phyloP scores from a whole-genome alignment of 768 basidiomycete genomes.

The Suillus decipiens region DNA sequence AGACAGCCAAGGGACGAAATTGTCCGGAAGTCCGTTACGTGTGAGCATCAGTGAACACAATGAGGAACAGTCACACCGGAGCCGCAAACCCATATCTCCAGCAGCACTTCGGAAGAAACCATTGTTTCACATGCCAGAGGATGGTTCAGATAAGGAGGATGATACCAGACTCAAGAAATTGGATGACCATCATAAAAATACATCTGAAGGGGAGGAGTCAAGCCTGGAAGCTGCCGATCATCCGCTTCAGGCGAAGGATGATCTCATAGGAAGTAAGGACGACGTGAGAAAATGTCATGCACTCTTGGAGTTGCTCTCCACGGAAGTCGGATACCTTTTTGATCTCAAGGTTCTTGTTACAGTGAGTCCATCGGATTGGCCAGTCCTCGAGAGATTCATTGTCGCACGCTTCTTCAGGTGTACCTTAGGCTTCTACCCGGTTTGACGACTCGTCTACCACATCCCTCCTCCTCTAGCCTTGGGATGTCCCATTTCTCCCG shows the following conservation, averaged over 20 bases:
- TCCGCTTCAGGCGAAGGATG: background rate
- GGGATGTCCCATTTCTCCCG: slow-evolving; percentile 36
- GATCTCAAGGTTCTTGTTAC: slow-evolving; percentile 78
- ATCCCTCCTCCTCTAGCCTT: slow-evolving; percentile 25
- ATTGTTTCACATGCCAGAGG: slow-evolving; percentile 20
- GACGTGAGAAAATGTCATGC: slow-evolving; percentile 64
- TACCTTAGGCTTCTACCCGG: slow-evolving; percentile 62
- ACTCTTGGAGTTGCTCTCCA: slow-evolving; percentile 80
- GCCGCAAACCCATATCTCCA: slow-evolving; percentile 1
- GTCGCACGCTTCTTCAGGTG: slow-evolving; percentile 45
- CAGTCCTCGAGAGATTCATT: background rate
- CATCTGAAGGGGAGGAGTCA: background rate
- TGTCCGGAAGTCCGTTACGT: slow-evolving; percentile 4
- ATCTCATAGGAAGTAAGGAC: slow-evolving; percentile 38
- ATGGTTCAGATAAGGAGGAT: slow-evolving; percentile 22
- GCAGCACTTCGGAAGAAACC: slow-evolving; percentile 7
- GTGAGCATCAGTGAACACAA: background rate
- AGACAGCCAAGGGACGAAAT: background rate
- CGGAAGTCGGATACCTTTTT: slow-evolving; percentile 79
- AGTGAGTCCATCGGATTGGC: slow-evolving; percentile 43
- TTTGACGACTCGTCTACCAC: slow-evolving; percentile 35
- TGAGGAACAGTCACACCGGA: background rate
- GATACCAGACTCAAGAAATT: slow-evolving; percentile 7
- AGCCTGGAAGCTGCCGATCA: slow-evolving; percentile 1
- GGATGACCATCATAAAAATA: background rate